A percentile compares a stretch with the other conserved stretches of the same genome.
phyloP scores from a whole-genome alignment of 345 rosid species.

The Raphanus raphanistrum region DNA sequence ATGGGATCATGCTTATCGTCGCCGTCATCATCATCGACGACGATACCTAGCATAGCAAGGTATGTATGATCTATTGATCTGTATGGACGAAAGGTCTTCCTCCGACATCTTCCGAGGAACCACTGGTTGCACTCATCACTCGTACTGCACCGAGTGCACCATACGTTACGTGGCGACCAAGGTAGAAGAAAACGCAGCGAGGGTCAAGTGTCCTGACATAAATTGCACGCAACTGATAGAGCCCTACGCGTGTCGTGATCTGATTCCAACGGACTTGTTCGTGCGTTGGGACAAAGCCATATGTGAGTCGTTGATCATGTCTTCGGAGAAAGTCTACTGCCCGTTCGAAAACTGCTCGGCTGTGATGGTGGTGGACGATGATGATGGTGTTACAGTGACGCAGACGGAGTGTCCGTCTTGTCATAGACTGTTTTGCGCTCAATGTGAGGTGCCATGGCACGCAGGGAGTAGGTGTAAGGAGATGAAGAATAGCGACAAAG shows the following conservation, averaged over 20 bases:
- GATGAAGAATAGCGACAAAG: slow-evolving; percentile 27
- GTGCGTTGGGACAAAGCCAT: slow-evolving; percentile 56
- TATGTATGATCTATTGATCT: slow-evolving; percentile 63
- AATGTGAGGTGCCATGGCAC: slow-evolving; percentile 34
- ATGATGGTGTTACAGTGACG: slow-evolving; percentile 39
- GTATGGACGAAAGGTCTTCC: slow-evolving; percentile 44
- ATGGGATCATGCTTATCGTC: slow-evolving; percentile 1
- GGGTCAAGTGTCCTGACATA: slow-evolving; percentile 55
- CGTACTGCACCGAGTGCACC: slow-evolving; percentile 55
- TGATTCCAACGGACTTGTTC: slow-evolving; percentile 46
- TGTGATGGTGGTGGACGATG: slow-evolving; percentile 43
- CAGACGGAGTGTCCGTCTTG: slow-evolving; percentile 66
- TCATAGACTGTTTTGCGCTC: slow-evolving; percentile 38
- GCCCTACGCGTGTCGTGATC: slow-evolving; percentile 44
- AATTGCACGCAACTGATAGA: slow-evolving; percentile 46
- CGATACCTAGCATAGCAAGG: too few relatives aligned
- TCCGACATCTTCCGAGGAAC: slow-evolving; percentile 42
- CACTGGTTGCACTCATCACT: slow-evolving; percentile 47
- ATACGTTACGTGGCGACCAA: slow-evolving; percentile 45
- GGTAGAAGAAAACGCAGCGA: slow-evolving; percentile 26
- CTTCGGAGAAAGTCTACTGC: slow-evolving; percentile 49
- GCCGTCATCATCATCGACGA: slow-evolving; percentile 8
- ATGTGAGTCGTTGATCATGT: slow-evolving; percentile 45
- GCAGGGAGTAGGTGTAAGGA: slow-evolving; percentile 22
- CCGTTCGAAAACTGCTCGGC: slow-evolving; percentile 74